A percentile compares a stretch with the other conserved stretches of the same genome.
These are phyloP conservation scores for Hamigera avellanea DNA, from an alignment of 495 filamentous ascomycete species.

Conservation along the genomic window DNA sequence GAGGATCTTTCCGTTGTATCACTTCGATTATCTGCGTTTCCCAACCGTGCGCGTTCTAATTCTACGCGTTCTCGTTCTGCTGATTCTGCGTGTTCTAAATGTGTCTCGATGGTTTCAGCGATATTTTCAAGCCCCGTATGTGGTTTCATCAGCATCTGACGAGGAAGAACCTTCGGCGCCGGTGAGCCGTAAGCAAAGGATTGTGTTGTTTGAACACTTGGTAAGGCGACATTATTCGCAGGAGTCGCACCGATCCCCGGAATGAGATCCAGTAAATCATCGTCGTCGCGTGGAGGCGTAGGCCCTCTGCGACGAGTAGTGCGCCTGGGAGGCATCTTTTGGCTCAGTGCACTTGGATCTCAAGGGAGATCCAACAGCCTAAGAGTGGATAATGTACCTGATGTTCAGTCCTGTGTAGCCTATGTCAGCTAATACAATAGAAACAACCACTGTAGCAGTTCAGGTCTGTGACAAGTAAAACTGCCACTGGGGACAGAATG, in stretches of 20 bases:
- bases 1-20: no score
- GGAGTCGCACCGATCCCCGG: no score
- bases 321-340: constrained; percentile 18
- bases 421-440: no score
- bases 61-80: no score
- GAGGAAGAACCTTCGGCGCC: constrained; percentile 15
- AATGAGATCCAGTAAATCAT: not conserved
- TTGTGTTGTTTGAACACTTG: constrained; percentile 16
- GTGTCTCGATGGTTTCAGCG: constrained; percentile 16
- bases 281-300: constrained; percentile 3
- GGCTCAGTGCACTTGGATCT: no score
- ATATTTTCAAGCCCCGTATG: constrained; percentile 13
- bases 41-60: no score
- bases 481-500: no score
- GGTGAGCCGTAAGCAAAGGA: constrained; percentile 26
- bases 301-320: constrained; percentile 4
- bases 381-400: not conserved
- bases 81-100: no score
- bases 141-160: constrained; percentile 9
- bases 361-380: not conserved
- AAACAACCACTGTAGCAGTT: no score
- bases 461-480: no score
- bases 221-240: constrained; percentile 12
- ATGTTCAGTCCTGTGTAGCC: no score
- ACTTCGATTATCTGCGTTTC: no score